A percentile compares a stretch with the other conserved stretches of the same genome.
Conservation (phyloP, 2,329 filamentous ascomycete genomes). For the Diplodia mutila region DNA sequence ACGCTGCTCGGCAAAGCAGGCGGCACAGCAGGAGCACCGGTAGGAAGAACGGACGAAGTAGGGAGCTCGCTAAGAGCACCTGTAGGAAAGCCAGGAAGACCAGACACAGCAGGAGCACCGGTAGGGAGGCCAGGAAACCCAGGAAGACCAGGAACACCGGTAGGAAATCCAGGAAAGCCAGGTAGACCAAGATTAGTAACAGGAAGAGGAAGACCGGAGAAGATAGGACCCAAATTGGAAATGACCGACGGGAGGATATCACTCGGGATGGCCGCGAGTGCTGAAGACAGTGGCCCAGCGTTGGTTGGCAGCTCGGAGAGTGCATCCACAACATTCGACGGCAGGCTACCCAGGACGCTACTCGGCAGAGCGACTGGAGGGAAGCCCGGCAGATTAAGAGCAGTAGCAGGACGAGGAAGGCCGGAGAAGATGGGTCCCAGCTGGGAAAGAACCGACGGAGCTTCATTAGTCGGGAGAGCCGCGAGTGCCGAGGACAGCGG, state of each 20-base stretch:
- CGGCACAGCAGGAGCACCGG: background rate
- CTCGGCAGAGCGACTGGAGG: background rate
- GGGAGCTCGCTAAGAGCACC: background rate
- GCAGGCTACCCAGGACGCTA: background rate
- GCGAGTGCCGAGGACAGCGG: too few species aligned
- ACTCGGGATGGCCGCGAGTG: background rate
- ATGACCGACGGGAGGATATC: background rate
- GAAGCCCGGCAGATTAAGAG: too few species aligned
- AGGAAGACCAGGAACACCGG: too few species aligned
- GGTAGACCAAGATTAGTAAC: background rate
- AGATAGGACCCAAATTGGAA: background rate
- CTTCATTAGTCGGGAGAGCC: too few species aligned
- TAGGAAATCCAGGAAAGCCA: background rate
- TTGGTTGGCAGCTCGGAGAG: background rate
- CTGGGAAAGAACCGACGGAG: too few species aligned
- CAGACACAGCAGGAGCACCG: background rate
- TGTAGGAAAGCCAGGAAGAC: background rate
- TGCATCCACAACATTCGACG: background rate
- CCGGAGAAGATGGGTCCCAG: too few species aligned
- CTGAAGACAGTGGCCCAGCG: background rate
- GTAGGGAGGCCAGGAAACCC: too few species aligned
- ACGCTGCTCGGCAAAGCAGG: background rate
- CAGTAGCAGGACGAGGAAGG: too few species aligned
- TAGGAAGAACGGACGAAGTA: background rate
- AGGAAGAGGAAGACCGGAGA: background rate